A percentile compares a stretch with the other conserved stretches of the same genome.
Evolutionary conservation across 345 rosid genomes (phyloP).

Genomic region (Chamaenerion angustifolium): DNA sequence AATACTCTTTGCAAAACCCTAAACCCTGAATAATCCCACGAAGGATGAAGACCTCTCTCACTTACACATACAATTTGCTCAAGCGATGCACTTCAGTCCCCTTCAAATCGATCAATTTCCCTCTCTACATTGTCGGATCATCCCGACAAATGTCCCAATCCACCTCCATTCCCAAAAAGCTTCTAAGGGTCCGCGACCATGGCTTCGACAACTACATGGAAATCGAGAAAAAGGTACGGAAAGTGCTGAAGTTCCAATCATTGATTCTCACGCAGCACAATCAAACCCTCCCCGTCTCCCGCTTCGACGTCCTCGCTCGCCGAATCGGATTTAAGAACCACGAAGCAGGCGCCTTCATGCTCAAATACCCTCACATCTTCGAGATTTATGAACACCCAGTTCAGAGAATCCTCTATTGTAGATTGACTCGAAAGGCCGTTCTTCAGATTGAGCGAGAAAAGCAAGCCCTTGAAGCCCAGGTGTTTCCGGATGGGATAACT

Average conservation of each 20-base stretch:
- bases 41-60: conserved; percentile 16
- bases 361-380: conserved; percentile 78
- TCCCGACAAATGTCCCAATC: conserved; percentile 44
- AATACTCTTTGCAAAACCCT: conserved; percentile 3
- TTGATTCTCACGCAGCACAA: conserved; percentile 58
- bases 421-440: conserved; percentile 51
- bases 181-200: conserved; percentile 68
- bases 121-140: conserved; percentile 10
- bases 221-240: conserved; percentile 69
- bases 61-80: conserved; percentile 6
- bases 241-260: conserved; percentile 62
- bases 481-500: conserved; percentile 42
- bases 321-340: conserved; percentile 65
- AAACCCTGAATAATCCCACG: background rate
- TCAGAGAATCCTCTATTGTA: conserved; percentile 61
- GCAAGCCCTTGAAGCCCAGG: conserved; percentile 42
- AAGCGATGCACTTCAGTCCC: conserved; percentile 4
- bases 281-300: conserved; percentile 46
- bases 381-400: conserved; percentile 90
- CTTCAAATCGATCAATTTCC: conserved; percentile 1
- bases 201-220: conserved; percentile 98
- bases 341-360: conserved; percentile 63
- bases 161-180: conserved; percentile 72
- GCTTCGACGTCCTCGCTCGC: conserved; percentile 57
- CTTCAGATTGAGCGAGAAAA: conserved; percentile 57